Conservation (phyloP, 352 stramenopile genomes). For the Globisporangium solare region DNA sequence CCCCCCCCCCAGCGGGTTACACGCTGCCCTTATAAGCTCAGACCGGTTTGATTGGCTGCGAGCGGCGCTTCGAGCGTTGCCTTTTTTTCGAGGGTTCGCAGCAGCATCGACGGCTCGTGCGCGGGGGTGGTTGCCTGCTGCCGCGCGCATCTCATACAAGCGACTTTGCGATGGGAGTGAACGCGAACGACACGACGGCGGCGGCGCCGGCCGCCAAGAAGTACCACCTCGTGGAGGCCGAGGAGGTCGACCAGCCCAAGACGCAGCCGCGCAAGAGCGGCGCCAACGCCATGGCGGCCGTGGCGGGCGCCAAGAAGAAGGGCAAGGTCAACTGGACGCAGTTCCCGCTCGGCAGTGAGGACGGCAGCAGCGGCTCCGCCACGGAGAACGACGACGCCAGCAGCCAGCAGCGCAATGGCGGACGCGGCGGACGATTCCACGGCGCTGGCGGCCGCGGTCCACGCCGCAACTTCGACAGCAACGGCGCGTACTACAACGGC, state of each 20-base stretch:
- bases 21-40: too few species aligned
- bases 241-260: slow-evolving; percentile 48
- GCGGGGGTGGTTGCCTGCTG: too few species aligned
- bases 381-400: slow-evolving; percentile 10
- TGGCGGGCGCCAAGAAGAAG: slow-evolving; percentile 36
- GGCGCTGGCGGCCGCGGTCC: slow-evolving; percentile 28
- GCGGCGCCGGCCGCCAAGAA: slow-evolving; percentile 41
- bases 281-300: slow-evolving; percentile 6
- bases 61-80: too few species aligned
- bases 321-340: slow-evolving; percentile 76
- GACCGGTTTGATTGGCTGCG: too few species aligned
- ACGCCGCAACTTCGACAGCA: slow-evolving; percentile 38
- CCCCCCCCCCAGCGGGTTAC: too few species aligned
- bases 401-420: slow-evolving; percentile 15
- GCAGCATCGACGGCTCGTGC: too few species aligned
- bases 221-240: slow-evolving; percentile 79
- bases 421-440: slow-evolving; percentile 21
- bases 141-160: too few species aligned
- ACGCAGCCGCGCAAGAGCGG: slow-evolving; percentile 12
- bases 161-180: slow-evolving; percentile 22
- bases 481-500: slow-evolving; percentile 72
- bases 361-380: slow-evolving; percentile 16
- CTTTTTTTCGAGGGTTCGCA: too few species aligned
- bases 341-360: slow-evolving; percentile 34
- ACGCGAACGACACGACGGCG: slow-evolving; percentile 21